Percentiles rank a stretch among this genome's conserved stretches.
Conservation (phyloP, 2,329 filamentous ascomycete species). For the Fusarium algeriense region DNA sequence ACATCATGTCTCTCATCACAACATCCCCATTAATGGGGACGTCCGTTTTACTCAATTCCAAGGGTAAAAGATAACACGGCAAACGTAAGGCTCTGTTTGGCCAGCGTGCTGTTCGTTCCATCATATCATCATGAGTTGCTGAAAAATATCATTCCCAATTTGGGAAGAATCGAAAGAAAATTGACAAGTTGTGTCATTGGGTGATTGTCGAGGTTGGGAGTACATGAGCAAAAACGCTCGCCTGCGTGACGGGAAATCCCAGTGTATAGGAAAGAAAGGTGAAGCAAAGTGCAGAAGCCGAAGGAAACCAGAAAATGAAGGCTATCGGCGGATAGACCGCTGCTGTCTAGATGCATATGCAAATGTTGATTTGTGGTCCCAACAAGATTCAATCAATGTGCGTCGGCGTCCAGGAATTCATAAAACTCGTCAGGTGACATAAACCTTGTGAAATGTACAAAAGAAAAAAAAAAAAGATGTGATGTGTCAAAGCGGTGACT, state of each 20-base stretch:
- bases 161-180: conserved; percentile 25
- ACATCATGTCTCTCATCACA: conserved; percentile 40
- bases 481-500: conserved; percentile 60
- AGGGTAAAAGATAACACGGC: conserved; percentile 41
- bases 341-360: conserved; percentile 47
- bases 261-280: conserved; percentile 32
- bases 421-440: conserved; percentile 45
- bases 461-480: conserved; percentile 35
- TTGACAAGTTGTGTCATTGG: conserved; percentile 19
- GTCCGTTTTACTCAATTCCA: conserved; percentile 22
- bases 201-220: conserved; percentile 21
- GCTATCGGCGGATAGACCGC: conserved; percentile 37
- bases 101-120: conserved; percentile 46
- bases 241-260: conserved; percentile 4
- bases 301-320: conserved; percentile 19
- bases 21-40: conserved; percentile 7
- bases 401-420: conserved; percentile 41
- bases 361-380: conserved; percentile 36
- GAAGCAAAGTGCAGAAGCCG: conserved; percentile 19
- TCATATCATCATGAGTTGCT: conserved; percentile 48
- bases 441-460: conserved; percentile 39
- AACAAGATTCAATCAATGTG: conserved; percentile 31
- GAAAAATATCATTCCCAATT: conserved; percentile 32
- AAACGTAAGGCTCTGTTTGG: conserved; percentile 45
- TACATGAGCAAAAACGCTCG: conserved; percentile 15